phyloP scores from a whole-genome alignment of 176 grass and related monocot species.

The Areca catechu region DNA sequence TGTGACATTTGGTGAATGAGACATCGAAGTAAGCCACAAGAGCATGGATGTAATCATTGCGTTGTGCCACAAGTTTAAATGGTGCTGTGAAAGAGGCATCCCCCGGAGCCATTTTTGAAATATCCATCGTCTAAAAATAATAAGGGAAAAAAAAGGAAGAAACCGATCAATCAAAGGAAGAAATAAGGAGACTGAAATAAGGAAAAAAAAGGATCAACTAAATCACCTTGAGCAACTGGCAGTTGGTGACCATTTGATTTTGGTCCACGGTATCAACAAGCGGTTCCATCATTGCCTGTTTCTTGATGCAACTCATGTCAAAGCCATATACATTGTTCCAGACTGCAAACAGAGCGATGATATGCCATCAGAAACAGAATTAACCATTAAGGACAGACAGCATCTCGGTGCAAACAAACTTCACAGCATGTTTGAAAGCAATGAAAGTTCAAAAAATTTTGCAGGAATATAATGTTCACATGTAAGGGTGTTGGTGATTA shows the following conservation, averaged over 20 bases:
- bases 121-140: constrained; percentile 79
- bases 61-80: constrained; percentile 83
- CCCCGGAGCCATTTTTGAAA: constrained; percentile 83
- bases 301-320: constrained; percentile 99
- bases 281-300: constrained; percentile 87
- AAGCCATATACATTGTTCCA: constrained; percentile 97
- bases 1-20: constrained; percentile 91
- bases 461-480: no score
- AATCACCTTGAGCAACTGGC: constrained; percentile 68
- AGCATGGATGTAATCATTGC: constrained; percentile 90
- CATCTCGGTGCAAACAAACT: no score
- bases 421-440: no score
- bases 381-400: no score
- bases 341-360: constrained; percentile 30
- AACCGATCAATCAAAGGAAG: no score
- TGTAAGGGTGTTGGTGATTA: no score
- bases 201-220: background rate
- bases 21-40: constrained; percentile 93
- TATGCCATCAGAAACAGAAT: no score
- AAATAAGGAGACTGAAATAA: background rate
- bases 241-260: constrained; percentile 91
- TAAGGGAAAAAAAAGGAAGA: background rate
- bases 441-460: no score
- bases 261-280: constrained; percentile 83
- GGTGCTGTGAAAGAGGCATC: constrained; percentile 80